These are phyloP conservation scores for Capsicum baccatum DNA, from an alignment of 257 asterid species.

Conservation along the genomic window DNA sequence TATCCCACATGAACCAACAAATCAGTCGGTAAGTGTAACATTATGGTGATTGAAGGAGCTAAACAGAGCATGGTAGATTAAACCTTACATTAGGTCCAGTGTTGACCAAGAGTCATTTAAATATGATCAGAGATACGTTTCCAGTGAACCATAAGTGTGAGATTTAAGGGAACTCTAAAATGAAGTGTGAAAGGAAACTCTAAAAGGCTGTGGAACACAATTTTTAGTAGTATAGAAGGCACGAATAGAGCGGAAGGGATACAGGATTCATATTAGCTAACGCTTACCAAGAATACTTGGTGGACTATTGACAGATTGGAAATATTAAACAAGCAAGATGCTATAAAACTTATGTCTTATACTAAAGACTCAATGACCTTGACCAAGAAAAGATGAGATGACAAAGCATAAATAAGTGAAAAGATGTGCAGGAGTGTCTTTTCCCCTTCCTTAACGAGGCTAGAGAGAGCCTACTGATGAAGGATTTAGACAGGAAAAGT, in stretches of 20 bases:
- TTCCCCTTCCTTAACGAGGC: background rate
- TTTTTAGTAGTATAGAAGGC: background rate
- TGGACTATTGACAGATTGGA: background rate
- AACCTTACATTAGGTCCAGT: background rate
- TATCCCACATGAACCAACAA: background rate
- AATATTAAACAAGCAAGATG: constrained; percentile 23
- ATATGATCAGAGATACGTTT: background rate
- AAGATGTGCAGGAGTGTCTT: constrained; percentile 2
- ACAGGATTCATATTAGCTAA: background rate
- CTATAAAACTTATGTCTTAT: background rate
- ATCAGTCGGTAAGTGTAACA: background rate
- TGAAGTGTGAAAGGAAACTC: background rate
- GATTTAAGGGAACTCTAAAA: background rate
- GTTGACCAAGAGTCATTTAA: background rate
- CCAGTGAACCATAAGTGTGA: constrained; percentile 10
- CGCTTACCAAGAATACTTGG: background rate
- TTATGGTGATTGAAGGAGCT: background rate
- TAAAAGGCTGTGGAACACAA: background rate
- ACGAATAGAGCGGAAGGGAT: background rate
- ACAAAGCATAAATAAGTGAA: constrained; percentile 1
- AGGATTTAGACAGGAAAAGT: background rate
- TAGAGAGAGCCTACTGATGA: background rate
- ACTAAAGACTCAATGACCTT: background rate
- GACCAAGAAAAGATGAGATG: background rate
- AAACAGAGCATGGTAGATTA: background rate